Evolutionary conservation across 176 grass and related monocot species (phyloP).

Genomic region (Echinochloa phyllopogon): DNA sequence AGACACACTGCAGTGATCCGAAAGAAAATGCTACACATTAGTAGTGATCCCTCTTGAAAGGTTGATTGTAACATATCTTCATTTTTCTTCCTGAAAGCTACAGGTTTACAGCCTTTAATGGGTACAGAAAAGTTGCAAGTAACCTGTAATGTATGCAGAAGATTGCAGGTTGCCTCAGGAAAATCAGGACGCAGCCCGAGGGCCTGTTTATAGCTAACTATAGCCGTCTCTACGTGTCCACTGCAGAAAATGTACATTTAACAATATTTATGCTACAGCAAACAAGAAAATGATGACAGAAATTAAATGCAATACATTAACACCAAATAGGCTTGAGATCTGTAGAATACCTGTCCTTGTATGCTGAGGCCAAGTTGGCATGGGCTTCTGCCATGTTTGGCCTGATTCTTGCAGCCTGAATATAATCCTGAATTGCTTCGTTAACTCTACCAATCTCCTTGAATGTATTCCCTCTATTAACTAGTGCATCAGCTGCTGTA

Average conservation of each 20-base stretch:
- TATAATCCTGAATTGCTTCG: constrained; percentile 94
- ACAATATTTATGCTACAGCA: background rate
- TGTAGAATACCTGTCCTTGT: constrained; percentile 74
- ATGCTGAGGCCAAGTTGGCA: constrained; percentile 93
- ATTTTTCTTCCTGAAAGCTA: background rate
- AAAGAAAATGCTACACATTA: constrained; percentile 4
- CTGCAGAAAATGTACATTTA: constrained; percentile 48
- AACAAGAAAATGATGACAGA: background rate
- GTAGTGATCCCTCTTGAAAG: background rate
- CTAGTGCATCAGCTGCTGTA: constrained; percentile 76
- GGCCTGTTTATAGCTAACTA: constrained; percentile 84
- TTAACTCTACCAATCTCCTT: constrained; percentile 88
- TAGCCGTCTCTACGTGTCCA: constrained; percentile 77
- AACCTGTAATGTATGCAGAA: constrained; percentile 90
- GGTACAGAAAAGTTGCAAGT: background rate
- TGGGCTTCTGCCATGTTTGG: constrained; percentile 94
- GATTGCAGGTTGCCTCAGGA: constrained; percentile 90
- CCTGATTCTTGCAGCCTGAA: constrained; percentile 69
- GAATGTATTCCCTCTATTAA: constrained; percentile 95
- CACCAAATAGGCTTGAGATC: background rate
- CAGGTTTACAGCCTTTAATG: background rate
- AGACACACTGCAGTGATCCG: constrained; percentile 73
- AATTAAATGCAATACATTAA: background rate
- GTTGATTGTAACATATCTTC: background rate
- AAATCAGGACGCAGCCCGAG: constrained; percentile 76